phyloP scores from a whole-genome alignment of 2,329 filamentous ascomycete genomes.

The Teratosphaeria nubilosa region DNA sequence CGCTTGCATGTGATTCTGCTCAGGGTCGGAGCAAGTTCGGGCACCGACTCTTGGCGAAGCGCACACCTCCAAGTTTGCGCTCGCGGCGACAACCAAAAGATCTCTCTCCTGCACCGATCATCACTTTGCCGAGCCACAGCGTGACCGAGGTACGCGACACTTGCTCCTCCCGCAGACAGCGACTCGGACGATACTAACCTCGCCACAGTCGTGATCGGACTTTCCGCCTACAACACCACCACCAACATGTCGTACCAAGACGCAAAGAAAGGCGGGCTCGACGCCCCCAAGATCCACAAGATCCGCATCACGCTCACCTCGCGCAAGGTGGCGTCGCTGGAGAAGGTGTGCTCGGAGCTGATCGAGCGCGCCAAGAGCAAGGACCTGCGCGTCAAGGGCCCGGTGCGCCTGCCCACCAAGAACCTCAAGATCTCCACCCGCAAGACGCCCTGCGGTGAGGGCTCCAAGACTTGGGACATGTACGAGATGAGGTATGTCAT shows the following conservation, averaged over 20 bases:
- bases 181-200: conserved; percentile 1
- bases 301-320: conserved; percentile 96
- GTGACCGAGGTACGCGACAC: conserved; percentile 8
- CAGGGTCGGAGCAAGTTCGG: too few relatives aligned
- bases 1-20: not conserved
- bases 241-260: conserved; percentile 84
- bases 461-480: conserved; percentile 98
- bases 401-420: conserved; percentile 96
- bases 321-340: conserved; percentile 88
- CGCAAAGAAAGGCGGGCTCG: conserved; percentile 78
- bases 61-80: not conserved
- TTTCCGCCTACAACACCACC: conserved; percentile 18
- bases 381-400: conserved; percentile 96
- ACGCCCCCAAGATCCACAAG: conserved; percentile 90
- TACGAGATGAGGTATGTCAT: conserved; percentile 73
- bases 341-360: conserved; percentile 97
- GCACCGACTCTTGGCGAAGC: not conserved
- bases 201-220: conserved; percentile 12
- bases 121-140: conserved; percentile 40
- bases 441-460: conserved; percentile 99
- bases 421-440: conserved; percentile 92
- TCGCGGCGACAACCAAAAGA: conserved; percentile 7
- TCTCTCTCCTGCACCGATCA: conserved; percentile 32
- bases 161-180: not conserved
- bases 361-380: conserved; percentile 98